Base-by-base conservation (phyloP, 176 grass and related monocot species). In the Juncus effusus region DNA sequence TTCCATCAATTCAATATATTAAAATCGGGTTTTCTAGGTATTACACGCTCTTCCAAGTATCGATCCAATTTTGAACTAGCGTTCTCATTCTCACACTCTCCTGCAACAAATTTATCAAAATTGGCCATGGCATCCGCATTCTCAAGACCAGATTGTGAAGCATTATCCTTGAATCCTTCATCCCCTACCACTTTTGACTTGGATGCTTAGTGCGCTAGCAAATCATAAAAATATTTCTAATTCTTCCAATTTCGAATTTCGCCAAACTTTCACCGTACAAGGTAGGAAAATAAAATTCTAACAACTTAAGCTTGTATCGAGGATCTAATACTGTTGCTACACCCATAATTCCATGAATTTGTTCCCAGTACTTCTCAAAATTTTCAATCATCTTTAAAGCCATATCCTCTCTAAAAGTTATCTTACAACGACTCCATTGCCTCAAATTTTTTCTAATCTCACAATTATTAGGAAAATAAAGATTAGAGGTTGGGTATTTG, bases 401-500 rank as follows among this genome's bases (percentile, higher is more conserved):
- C 39, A 19, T 51, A 49, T 51, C 7, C 72, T 28, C 41, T 49
- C 13, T 61, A 40, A 1, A 13, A 37, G 7, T 3, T 0, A 66
- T 59, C 10, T 37, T 9, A 42, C 56, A 56, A 2, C 35, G 3
- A 13, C 12, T 2, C 66, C 44, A 70, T 15, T 36, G 1, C 10
- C 0, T 15, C 13, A 70, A 10, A 12, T 5, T 12, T 10, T 53
- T 16, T 12, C 10, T 28, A 9, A 57, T 56, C 45, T 70, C 45
- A 70, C 16, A 70, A 9, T 13, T 54, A 7, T 70, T 57, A 3
- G 66, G n/a, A 57, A 70, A 70, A 70, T 70, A 70, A n/a, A 15
- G 3, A 56, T 70, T 70, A 4, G 7, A 4, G 9, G 0, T 56
- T 1, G 66, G 10, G 37, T 70, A 70, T 12, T 4, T 54, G 35